Conservation (phyloP, 2,329 filamentous ascomycete species). For the Pseudocercospora eumusae region DNA sequence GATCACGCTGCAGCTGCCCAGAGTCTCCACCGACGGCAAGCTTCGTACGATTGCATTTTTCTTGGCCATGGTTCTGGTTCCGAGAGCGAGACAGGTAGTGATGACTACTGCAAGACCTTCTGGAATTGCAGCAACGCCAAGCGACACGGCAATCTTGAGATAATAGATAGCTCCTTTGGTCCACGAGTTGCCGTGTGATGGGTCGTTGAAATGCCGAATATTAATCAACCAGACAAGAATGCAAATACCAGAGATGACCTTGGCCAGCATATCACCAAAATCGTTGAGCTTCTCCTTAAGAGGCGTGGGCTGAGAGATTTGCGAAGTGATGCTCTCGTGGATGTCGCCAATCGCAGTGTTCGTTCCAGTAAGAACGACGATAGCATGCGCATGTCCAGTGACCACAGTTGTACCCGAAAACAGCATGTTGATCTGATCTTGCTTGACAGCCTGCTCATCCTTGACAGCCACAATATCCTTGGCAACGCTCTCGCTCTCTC, state of each 20-base stretch:
- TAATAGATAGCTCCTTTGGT: conserved; percentile 99
- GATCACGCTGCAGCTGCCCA: conserved; percentile 98
- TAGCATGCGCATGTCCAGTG: conserved; percentile 84
- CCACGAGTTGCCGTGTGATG: conserved; percentile 81
- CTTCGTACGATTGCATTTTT: conserved; percentile 98
- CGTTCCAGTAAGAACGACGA: conserved; percentile 86
- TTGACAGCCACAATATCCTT: conserved; percentile 72
- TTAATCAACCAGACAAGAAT: conserved; percentile 98
- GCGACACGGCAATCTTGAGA: conserved; percentile 96
- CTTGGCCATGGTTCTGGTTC: conserved; percentile 96
- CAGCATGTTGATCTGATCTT: conserved; percentile 96
- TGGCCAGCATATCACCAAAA: conserved; percentile 92
- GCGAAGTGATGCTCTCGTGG: conserved; percentile 95
- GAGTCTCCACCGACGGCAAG: conserved; percentile 92
- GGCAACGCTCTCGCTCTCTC: conserved; percentile 93
- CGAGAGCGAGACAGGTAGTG: conserved; percentile 94
- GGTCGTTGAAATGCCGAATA: conserved; percentile 93
- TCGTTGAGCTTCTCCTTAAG: conserved; percentile 99
- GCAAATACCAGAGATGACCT: conserved; percentile 97
- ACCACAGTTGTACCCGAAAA: conserved; percentile 98
- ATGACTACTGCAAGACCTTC: conserved; percentile 98
- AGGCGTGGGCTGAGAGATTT: conserved; percentile 96
- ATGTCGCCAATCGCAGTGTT: conserved; percentile 97
- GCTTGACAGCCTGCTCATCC: conserved; percentile 85
- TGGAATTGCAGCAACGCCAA: conserved; percentile 95